Evolutionary conservation across 306 rosid species (phyloP), one percentile per base, ranked within the genome.

Genomic region (Benincasa hispida): DNA sequence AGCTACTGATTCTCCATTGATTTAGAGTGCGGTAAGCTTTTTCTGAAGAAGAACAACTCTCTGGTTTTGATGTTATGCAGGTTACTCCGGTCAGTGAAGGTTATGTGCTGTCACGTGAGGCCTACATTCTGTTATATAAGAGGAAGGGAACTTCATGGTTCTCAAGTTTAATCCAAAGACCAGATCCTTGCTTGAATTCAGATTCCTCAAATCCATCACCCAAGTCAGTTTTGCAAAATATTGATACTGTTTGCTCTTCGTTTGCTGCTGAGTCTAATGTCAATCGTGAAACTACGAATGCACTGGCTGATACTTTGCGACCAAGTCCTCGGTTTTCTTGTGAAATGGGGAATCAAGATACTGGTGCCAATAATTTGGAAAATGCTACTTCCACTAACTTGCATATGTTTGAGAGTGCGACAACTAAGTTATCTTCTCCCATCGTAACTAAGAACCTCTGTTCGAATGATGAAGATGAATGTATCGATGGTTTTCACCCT

Each of bases 121-220:
- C 96, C 14, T 94, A 94, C 83, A 92, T 94, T 76, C 82, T 94
- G 58, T 89, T 92, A 41, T 94, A 94, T 85, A 90, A 90, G 17
- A 87, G 56, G 82, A 82, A 87, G 82, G 93, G 91, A 14, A 94
- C 96, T 72, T 88, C 93, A 1, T 94, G 99, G 99, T 54, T 87
- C 72, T 88, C 87, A 6, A 87, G 81, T 60, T 72, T 87, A 30
- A 79, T 79, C 68, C 88, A 83, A 59, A 68, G 53, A 69, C 62
- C 22, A 42, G 78, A 37, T 24, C 80, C 79, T 5, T 77, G 56
- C 61, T 51, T 75, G 66, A 81, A 76, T 39, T 81, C 74, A 2
- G 73, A 51, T 73, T 54, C 74, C 30, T 61, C 78, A 79, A 76
- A 65, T 80, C 62, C 89, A 63, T 88, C 97, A 50, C 96, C 97